These are phyloP conservation scores for Citrus inodora DNA, from an alignment of 345 rosid species.

Conservation along the genomic window DNA sequence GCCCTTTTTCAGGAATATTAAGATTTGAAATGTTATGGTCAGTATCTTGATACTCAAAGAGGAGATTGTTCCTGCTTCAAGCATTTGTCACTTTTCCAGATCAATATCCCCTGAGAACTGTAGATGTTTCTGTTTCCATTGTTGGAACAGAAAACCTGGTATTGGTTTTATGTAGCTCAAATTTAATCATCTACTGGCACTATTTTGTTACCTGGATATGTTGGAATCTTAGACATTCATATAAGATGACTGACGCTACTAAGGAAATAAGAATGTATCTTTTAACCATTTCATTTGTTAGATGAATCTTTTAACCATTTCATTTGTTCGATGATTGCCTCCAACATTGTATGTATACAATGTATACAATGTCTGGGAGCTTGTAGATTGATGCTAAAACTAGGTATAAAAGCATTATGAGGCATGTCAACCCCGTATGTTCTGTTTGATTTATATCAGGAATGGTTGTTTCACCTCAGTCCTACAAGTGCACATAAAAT, in stretches of 20 bases:
- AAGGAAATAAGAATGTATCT: neutral
- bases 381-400: neutral
- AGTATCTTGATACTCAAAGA: neutral
- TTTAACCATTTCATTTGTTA: neutral
- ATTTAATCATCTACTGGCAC: neutral
- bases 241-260: neutral
- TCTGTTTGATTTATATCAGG: neutral
- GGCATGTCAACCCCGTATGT: neutral
- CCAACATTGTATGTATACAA: neutral
- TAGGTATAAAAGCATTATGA: neutral
- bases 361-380: neutral
- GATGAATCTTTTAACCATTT: neutral
- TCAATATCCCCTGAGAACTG: neutral
- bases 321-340: neutral
- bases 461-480: neutral
- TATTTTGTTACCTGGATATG: neutral
- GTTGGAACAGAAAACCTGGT: neutral
- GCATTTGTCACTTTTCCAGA: neutral
- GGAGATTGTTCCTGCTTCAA: neutral
- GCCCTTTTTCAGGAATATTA: slow-evolving; percentile 1
- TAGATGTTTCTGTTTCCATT: neutral
- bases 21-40: neutral
- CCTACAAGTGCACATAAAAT: neutral
- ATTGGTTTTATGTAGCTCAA: neutral
- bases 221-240: neutral